Conservation (phyloP, 2,329 filamentous ascomycete species). For the Trichoderma lentiforme region DNA sequence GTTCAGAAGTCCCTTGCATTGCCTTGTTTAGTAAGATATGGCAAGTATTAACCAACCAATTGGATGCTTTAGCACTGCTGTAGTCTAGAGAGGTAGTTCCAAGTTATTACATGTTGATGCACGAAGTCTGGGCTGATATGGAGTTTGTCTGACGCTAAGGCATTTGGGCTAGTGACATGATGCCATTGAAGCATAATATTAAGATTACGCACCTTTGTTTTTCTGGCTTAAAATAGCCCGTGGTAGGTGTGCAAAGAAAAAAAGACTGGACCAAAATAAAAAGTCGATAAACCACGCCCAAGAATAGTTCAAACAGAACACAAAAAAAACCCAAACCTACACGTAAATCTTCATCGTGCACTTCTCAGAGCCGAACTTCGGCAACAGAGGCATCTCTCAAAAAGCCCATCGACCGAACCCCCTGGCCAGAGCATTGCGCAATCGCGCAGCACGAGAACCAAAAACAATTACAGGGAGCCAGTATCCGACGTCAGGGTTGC, state of each 20-base stretch:
- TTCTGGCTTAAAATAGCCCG: background rate
- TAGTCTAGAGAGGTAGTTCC: background rate
- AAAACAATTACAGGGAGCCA: background rate
- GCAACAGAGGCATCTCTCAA: background rate
- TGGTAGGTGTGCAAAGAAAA: background rate
- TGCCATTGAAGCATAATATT: slow-evolving; percentile 14
- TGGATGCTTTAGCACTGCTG: background rate
- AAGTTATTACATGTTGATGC: background rate
- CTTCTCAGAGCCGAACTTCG: background rate
- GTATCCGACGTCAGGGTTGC: background rate
- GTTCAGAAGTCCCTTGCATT: background rate
- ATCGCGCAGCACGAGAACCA: background rate
- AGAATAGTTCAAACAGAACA: background rate
- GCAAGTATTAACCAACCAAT: background rate
- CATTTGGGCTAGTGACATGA: background rate
- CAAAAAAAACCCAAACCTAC: background rate
- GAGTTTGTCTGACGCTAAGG: background rate
- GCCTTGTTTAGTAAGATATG: background rate
- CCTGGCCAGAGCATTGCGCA: background rate
- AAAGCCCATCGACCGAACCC: background rate
- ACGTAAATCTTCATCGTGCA: background rate
- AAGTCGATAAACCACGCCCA: background rate
- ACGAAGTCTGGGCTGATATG: background rate
- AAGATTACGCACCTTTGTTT: slow-evolving; percentile 7
- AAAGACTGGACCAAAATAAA: background rate